These are phyloP conservation scores for Dioscorea cayenensis DNA, from an alignment of 116 monocot species.

Conservation along the genomic window DNA sequence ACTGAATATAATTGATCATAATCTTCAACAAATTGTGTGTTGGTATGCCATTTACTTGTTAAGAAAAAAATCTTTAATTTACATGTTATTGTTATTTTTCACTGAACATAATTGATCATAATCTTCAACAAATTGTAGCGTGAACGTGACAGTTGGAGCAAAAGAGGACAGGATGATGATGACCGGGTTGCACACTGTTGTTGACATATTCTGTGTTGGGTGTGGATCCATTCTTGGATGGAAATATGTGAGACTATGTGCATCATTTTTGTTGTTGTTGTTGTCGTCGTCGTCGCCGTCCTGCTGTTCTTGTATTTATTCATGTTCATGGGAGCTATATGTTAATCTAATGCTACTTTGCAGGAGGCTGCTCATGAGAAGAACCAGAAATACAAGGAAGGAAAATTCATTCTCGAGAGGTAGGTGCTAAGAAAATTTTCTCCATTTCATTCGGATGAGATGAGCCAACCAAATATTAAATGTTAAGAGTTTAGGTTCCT, in stretches of 20 bases:
- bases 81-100: neutral
- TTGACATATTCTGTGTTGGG: constrained; percentile 88
- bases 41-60: neutral
- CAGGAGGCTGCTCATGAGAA: constrained; percentile 84
- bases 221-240: constrained; percentile 94
- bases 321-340: neutral
- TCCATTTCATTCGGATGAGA: neutral
- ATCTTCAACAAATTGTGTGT: constrained; percentile 6
- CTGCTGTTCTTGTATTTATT: neutral
- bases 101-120: neutral
- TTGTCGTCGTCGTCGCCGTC: too few relatives aligned
- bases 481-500: neutral
- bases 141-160: constrained; percentile 57
- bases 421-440: constrained; percentile 4
- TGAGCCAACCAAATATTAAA: neutral
- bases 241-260: constrained; percentile 74
- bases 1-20: neutral
- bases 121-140: constrained; percentile 31
- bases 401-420: constrained; percentile 95
- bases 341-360: neutral
- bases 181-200: constrained; percentile 92
- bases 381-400: constrained; percentile 95
- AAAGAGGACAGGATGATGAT: constrained; percentile 83
- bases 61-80: neutral
- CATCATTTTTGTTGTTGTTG: neutral